These are phyloP conservation scores for Ceratobasidium theobromae DNA, from an alignment of 1,284 basidiomycete genomes.

Conservation along the genomic window DNA sequence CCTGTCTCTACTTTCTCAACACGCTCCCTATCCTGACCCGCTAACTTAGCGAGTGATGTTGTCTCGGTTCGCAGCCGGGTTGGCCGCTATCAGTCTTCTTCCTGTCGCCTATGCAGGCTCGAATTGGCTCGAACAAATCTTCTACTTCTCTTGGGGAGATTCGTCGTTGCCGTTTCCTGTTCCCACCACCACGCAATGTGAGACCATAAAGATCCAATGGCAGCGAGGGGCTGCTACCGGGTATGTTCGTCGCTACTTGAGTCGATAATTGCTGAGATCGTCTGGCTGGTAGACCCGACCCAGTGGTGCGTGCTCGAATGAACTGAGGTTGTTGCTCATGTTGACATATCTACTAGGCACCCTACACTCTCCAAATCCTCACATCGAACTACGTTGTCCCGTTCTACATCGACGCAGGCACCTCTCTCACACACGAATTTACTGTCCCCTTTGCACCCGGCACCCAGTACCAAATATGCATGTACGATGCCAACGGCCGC, in stretches of 20 bases:
- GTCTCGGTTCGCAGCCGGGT: not conserved
- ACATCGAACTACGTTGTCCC: constrained; percentile 58
- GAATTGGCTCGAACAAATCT: constrained; percentile 46
- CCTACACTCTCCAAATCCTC: constrained; percentile 62
- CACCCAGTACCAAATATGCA: constrained; percentile 66
- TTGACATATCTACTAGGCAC: constrained; percentile 42
- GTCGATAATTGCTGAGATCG: not conserved
- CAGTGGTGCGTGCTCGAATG: constrained; percentile 39
- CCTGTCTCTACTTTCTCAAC: not conserved
- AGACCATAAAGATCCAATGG: constrained; percentile 57
- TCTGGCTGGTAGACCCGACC: constrained; percentile 51
- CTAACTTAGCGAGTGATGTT: not conserved
- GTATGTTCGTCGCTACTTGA: constrained; percentile 28
- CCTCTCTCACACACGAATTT: constrained; percentile 56
- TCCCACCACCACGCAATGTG: constrained; percentile 53
- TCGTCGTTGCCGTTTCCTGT: constrained; percentile 50
- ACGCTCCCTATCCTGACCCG: no score
- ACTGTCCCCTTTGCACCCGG: constrained; percentile 58
- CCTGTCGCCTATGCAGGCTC: constrained; percentile 13
- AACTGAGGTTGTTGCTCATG: no score
- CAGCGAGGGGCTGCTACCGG: constrained; percentile 49
- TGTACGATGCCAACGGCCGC: constrained; percentile 57
- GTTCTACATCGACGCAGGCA: constrained; percentile 54
- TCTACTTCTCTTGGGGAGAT: constrained; percentile 57
- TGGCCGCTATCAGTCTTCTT: not conserved